These are phyloP conservation scores for Hyphodiscus sp. DNA, from an alignment of 2,329 filamentous ascomycete species.

Conservation along the genomic window DNA sequence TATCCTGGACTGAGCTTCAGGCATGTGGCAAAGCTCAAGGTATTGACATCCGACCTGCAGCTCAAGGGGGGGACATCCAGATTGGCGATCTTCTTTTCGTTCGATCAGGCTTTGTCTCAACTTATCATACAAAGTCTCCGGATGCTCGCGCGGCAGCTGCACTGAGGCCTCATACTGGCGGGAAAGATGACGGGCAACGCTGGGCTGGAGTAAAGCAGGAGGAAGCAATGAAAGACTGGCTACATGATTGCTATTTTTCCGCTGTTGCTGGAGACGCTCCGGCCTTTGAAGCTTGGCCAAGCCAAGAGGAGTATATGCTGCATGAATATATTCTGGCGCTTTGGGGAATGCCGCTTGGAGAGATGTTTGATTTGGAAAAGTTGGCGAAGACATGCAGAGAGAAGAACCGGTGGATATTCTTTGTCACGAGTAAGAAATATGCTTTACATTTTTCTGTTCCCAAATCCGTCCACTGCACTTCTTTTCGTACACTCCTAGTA, in stretches of 20 bases:
- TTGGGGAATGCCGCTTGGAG: conserved; percentile 30
- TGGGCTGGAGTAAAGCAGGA: conserved; percentile 44
- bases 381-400: conserved; percentile 25
- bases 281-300: conserved; percentile 34
- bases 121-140: conserved; percentile 30
- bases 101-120: conserved; percentile 40
- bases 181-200: conserved; percentile 29
- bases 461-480: no score
- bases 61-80: conserved; percentile 42
- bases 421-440: conserved; percentile 21
- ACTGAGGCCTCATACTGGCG: conserved; percentile 30
- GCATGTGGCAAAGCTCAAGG: conserved; percentile 26
- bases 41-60: conserved; percentile 26
- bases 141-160: conserved; percentile 34
- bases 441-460: no score
- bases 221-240: conserved; percentile 36
- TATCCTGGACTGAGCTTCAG: conserved; percentile 22
- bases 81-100: conserved; percentile 48
- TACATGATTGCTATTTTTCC: conserved; percentile 36
- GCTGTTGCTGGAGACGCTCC: conserved; percentile 40
- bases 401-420: conserved; percentile 29
- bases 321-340: conserved; percentile 29
- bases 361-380: conserved; percentile 30
- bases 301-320: conserved; percentile 21
- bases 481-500: no score